Evolutionary conservation across 495 filamentous ascomycete species (phyloP), one percentile per base, ranked within the genome.

Genomic region (Rostrohypoxylon terebratum): DNA sequence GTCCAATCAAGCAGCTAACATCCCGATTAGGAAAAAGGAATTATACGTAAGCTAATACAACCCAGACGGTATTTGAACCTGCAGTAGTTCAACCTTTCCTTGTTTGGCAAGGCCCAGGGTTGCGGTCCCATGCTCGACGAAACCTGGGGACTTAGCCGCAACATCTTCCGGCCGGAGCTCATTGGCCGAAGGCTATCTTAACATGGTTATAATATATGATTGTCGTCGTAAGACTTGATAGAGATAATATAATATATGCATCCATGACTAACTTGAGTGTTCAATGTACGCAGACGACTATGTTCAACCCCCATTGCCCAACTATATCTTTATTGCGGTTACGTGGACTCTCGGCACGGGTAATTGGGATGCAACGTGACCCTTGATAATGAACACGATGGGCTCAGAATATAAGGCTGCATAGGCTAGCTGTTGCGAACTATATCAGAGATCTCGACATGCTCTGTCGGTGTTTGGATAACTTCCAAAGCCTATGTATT

Each of bases 91-190:
- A 66, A 20, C 54, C 54, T 13, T 11, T 18, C 18, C 13, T 28
- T 10, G 18, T 14, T 45, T 66, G 28, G 58, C 20, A 42, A 66
- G 44, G 16, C 57, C 62, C 58, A 33, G n/a, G 38, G 65, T 62
- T 47, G 45, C 65, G 57, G 48, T 68, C 20, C n/a, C 18, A 54
- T 47, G 28, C 10, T 57, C 16, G 21, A 53, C 36, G 31, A 61
- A 54, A 61, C 25, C 36, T 68, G 48, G 48, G 23, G 58, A 68
- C 47, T 68, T 68, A 68, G 58, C 65, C 65, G 65, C 47, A 68
- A 68, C n/a, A 61, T 68, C 48, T 68, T 16, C 65, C 65, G 65
- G 58, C 3, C 9, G 4, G 11, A 44, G 36, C 34, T 45, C 5
- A 68, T 68, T 68, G 48, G 65, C 6, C 14, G 21, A 14, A 9